Evolutionary conservation across 805 yeast genomes (phyloP).

Genomic region (Danielozyma ontarioensis): DNA sequence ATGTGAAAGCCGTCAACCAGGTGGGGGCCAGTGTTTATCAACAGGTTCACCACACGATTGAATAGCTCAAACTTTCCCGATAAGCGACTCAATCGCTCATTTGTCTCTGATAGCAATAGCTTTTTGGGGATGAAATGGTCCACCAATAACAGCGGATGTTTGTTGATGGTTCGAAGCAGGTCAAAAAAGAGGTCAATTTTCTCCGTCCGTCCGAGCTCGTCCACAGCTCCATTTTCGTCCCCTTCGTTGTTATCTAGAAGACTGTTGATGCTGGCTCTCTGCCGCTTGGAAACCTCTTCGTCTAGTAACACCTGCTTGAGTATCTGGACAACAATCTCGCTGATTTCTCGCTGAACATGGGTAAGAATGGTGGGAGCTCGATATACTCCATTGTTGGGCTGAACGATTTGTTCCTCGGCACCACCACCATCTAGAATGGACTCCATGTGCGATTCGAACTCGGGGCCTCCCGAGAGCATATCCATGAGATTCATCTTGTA

Average conservation of each 20-base stretch:
- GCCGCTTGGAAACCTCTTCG: conserved; percentile 16
- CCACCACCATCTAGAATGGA: neutral
- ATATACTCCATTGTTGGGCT: conserved; percentile 21
- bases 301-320: conserved; percentile 20
- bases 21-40: conserved; percentile 15
- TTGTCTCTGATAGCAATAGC: conserved; percentile 60
- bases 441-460: neutral
- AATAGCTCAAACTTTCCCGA: conserved; percentile 59
- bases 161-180: conserved; percentile 46
- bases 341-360: conserved; percentile 28
- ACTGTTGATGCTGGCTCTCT: conserved; percentile 33
- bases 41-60: conserved; percentile 41
- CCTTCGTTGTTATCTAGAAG: conserved; percentile 18
- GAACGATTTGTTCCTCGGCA: conserved; percentile 3
- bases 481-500: conserved; percentile 35
- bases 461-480: conserved; percentile 19
- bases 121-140: conserved; percentile 76
- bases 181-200: conserved; percentile 39
- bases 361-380: conserved; percentile 32
- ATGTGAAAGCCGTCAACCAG: conserved; percentile 16
- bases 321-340: conserved; percentile 26
- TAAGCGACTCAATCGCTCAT: conserved; percentile 44
- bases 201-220: conserved; percentile 13
- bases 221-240: neutral
- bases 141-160: conserved; percentile 68